Percentiles rank a stretch among this genome's conserved stretches.
Evolutionary conservation across 2,329 filamentous ascomycete species (phyloP).

Genomic region (Nigrospora osmanthi): DNA sequence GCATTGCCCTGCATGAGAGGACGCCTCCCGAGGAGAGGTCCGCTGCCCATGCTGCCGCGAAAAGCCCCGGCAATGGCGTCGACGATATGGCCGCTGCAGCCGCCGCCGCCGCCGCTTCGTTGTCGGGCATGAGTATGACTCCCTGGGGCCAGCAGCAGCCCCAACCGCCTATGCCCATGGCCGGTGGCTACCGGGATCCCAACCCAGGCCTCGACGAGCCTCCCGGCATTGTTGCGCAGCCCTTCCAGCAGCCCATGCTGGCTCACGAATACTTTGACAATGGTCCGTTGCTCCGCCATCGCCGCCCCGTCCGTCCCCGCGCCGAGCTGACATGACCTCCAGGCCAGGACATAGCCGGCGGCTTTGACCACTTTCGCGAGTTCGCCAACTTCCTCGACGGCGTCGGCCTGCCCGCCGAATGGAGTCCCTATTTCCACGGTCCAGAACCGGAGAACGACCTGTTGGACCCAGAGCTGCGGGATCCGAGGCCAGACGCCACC

Average conservation of each 20-base stretch:
- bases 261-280: slow-evolving; percentile 12
- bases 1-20: slow-evolving; percentile 25
- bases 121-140: slow-evolving; percentile 22
- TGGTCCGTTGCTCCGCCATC: slow-evolving; percentile 6
- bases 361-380: slow-evolving; percentile 25
- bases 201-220: background rate
- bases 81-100: slow-evolving; percentile 18
- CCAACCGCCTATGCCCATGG: background rate
- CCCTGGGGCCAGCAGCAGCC: slow-evolving; percentile 14
- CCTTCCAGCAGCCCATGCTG: slow-evolving; percentile 2
- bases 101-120: slow-evolving; percentile 19
- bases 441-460: slow-evolving; percentile 12
- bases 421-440: slow-evolving; percentile 27
- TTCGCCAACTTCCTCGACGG: slow-evolving; percentile 29
- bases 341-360: slow-evolving; percentile 7
- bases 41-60: slow-evolving; percentile 14
- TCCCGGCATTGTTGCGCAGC: slow-evolving; percentile 1
- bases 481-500: slow-evolving; percentile 6
- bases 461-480: slow-evolving; percentile 11
- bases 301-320: background rate
- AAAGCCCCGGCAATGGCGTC: slow-evolving; percentile 14
- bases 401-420: slow-evolving; percentile 27
- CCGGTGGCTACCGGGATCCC: background rate
- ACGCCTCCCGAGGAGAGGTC: slow-evolving; percentile 14
- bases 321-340: background rate